phyloP scores from a whole-genome alignment of 1,284 basidiomycete species.

The Xerocomus cyaneibrunnescens region DNA sequence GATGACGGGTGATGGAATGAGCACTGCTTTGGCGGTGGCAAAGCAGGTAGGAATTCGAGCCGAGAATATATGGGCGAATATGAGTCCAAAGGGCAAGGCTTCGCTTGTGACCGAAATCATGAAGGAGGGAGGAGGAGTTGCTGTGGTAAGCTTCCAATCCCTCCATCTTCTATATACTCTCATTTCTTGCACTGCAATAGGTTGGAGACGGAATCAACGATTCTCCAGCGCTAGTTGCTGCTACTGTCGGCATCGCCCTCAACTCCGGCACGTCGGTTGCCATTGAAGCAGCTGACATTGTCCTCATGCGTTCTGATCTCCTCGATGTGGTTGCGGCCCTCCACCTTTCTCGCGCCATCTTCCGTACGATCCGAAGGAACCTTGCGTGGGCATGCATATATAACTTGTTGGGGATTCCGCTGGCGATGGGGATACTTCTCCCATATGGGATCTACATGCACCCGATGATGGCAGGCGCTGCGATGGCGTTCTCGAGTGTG shows the following conservation, averaged over 20 bases:
- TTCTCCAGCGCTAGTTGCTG: slow-evolving; percentile 93
- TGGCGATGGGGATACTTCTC: slow-evolving; percentile 96
- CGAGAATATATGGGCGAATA: slow-evolving; percentile 81
- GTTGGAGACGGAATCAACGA: slow-evolving; percentile 99
- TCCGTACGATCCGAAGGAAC: slow-evolving; percentile 87
- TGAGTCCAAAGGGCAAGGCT: slow-evolving; percentile 93
- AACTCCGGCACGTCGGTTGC: slow-evolving; percentile 96
- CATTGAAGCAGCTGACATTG: slow-evolving; percentile 96
- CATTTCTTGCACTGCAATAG: slow-evolving; percentile 40
- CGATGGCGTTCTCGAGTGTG: slow-evolving; percentile 98
- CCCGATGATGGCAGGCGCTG: slow-evolving; percentile 96
- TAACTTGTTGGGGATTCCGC: slow-evolving; percentile 93
- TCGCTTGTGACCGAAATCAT: slow-evolving; percentile 78
- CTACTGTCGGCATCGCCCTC: slow-evolving; percentile 94
- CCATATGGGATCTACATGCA: slow-evolving; percentile 93
- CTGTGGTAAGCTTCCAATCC: slow-evolving; percentile 66
- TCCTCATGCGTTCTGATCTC: slow-evolving; percentile 95
- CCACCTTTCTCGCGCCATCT: slow-evolving; percentile 87
- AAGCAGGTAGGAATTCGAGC: slow-evolving; percentile 81
- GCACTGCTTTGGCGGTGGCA: slow-evolving; percentile 84
- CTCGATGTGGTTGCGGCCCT: slow-evolving; percentile 97
- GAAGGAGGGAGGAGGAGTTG: slow-evolving; percentile 68
- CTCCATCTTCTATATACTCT: not conserved
- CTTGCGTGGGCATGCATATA: slow-evolving; percentile 93
- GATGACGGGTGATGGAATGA: slow-evolving; percentile 87